These are phyloP conservation scores for Paxillus ammoniavirescens DNA, from an alignment of 768 basidiomycete genomes.

Conservation along the genomic window DNA sequence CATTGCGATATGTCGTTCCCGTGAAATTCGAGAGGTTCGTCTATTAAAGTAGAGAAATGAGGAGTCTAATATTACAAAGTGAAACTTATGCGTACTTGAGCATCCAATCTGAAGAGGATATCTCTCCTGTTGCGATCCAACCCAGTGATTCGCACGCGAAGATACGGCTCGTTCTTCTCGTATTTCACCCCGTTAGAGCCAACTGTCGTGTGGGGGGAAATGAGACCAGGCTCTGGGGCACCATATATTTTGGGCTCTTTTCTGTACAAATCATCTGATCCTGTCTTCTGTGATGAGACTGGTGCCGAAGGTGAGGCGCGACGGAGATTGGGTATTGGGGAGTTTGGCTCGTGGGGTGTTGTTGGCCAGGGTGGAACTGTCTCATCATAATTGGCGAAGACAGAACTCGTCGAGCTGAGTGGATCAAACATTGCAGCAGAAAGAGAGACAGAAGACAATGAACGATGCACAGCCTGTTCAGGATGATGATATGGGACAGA, in stretches of 20 bases:
- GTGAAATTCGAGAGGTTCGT: slow-evolving; percentile 93
- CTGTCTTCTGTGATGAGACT: slow-evolving; percentile 48
- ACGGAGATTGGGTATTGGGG: slow-evolving; percentile 69
- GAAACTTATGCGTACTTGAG: slow-evolving; percentile 58
- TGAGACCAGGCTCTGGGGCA: slow-evolving; percentile 78
- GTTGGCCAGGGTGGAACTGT: slow-evolving; percentile 73
- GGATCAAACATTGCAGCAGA: slow-evolving; percentile 64
- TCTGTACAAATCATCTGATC: slow-evolving; percentile 61
- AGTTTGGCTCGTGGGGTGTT: slow-evolving; percentile 70
- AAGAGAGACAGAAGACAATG: background rate
- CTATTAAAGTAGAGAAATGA: slow-evolving; percentile 38
- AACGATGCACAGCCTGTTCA: background rate
- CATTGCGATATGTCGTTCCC: slow-evolving; percentile 85
- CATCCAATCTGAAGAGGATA: slow-evolving; percentile 91
- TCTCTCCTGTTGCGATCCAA: slow-evolving; percentile 95
- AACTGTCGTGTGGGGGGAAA: slow-evolving; percentile 68
- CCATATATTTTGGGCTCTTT: slow-evolving; percentile 86
- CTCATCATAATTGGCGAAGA: slow-evolving; percentile 53
- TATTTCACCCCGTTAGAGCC: slow-evolving; percentile 67
- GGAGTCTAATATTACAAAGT: slow-evolving; percentile 20
- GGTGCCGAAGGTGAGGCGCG: slow-evolving; percentile 53
- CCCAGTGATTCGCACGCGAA: slow-evolving; percentile 86
- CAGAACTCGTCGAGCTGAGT: slow-evolving; percentile 52
- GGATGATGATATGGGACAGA: background rate
- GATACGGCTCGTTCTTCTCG: slow-evolving; percentile 79